Conservation (phyloP, 345 rosid species). For the Pelargonium nanum region DNA sequence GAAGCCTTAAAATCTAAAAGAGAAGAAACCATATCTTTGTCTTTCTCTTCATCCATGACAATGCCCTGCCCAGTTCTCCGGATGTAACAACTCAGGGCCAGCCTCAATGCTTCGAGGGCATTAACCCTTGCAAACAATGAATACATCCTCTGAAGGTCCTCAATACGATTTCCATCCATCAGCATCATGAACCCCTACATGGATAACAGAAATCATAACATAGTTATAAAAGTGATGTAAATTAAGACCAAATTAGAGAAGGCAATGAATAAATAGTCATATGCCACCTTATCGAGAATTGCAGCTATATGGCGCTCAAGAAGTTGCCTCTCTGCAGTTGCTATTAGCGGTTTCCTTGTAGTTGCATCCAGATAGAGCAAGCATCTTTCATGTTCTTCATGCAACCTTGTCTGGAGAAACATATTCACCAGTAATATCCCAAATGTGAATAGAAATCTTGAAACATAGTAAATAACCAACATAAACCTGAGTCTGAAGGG, state of each 20-base stretch:
- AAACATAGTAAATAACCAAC: not conserved
- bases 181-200: conserved; percentile 75
- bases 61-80: conserved; percentile 76
- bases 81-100: conserved; percentile 64
- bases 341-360: conserved; percentile 78
- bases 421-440: conserved; percentile 3
- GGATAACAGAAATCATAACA: conserved; percentile 10
- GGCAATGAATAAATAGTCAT: not conserved
- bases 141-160: conserved; percentile 84
- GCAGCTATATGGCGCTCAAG: conserved; percentile 80
- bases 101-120: conserved; percentile 77
- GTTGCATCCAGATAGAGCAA: conserved; percentile 72
- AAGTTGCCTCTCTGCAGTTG: conserved; percentile 77
- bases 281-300: conserved; percentile 76
- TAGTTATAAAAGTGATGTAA: not conserved
- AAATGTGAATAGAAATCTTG: not conserved
- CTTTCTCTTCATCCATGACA: conserved; percentile 97
- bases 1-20: conserved; percentile 85
- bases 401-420: conserved; percentile 66
- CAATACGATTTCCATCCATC: conserved; percentile 89
- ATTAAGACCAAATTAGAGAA: not conserved
- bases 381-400: conserved; percentile 96
- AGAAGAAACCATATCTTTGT: conserved; percentile 86
- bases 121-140: conserved; percentile 69
- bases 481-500: not conserved